These are phyloP conservation scores for Wickerhamiella lipophila DNA, from an alignment of 805 yeast species.

Conservation along the genomic window DNA sequence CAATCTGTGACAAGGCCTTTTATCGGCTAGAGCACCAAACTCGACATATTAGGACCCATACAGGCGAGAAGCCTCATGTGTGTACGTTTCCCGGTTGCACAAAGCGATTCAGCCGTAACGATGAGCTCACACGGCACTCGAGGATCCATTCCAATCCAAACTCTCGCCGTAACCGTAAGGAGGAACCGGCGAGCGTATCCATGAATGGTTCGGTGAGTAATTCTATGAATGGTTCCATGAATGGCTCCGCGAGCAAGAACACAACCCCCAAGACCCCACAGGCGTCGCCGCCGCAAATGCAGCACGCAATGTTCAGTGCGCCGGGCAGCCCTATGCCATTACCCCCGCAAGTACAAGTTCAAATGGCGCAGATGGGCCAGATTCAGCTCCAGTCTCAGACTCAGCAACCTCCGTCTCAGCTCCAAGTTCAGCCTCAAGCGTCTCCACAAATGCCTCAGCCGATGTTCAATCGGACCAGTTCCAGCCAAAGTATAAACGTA, in stretches of 20 bases:
- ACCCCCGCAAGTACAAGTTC: background rate
- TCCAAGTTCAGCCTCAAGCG: too few species aligned
- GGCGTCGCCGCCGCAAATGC: constrained; percentile 3
- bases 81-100: constrained; percentile 78
- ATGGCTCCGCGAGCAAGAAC: too few species aligned
- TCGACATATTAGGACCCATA: constrained; percentile 81
- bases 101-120: constrained; percentile 66
- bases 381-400: background rate
- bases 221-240: too few species aligned
- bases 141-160: constrained; percentile 50
- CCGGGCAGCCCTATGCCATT: constrained; percentile 5
- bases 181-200: background rate
- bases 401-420: constrained; percentile 3
- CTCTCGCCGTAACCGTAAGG: constrained; percentile 24
- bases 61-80: constrained; percentile 82
- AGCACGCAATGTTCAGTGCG: constrained; percentile 9
- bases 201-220: too few species aligned
- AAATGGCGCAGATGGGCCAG: background rate
- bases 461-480: constrained; percentile 12
- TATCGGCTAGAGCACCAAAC: constrained; percentile 85
- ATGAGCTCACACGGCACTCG: constrained; percentile 76
- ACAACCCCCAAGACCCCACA: constrained; percentile 2
- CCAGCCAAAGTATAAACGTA: background rate
- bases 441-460: constrained; percentile 22
- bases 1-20: constrained; percentile 73